A percentile compares a stretch with the other conserved stretches of the same genome.
Evolutionary conservation across 2,329 filamentous ascomycete genomes (phyloP).

Genomic region (Sarocladium oryzae): DNA sequence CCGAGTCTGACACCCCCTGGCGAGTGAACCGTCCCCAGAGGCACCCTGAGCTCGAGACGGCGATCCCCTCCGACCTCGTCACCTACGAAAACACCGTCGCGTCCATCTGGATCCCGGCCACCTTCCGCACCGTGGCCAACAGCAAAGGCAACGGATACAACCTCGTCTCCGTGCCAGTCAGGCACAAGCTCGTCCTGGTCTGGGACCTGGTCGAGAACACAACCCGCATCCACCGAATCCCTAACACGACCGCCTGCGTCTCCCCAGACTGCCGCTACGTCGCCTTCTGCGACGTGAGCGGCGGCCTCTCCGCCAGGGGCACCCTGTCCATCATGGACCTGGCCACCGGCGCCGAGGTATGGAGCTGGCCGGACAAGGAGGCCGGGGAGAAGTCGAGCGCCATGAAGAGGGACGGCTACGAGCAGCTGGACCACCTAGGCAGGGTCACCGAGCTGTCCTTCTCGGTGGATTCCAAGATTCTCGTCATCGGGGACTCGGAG

Average conservation of each 20-base stretch:
- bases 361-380: conserved; percentile 31
- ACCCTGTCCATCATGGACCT: conserved; percentile 31
- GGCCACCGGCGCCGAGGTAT: conserved; percentile 28
- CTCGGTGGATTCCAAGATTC: conserved; percentile 28
- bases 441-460: conserved; percentile 32
- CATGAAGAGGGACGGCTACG: conserved; percentile 19
- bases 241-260: conserved; percentile 30
- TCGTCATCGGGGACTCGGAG: conserved; percentile 28
- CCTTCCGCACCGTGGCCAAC: conserved; percentile 25
- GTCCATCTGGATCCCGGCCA: conserved; percentile 35
- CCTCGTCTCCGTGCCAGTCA: conserved; percentile 25
- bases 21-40: conserved; percentile 30
- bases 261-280: conserved; percentile 34
- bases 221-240: conserved; percentile 32
- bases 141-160: conserved; percentile 21
- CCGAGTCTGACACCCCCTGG: conserved; percentile 25
- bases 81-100: conserved; percentile 32
- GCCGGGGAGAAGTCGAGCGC: conserved; percentile 18
- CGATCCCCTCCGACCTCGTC: conserved; percentile 28
- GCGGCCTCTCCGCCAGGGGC: conserved; percentile 25
- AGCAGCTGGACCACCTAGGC: conserved; percentile 27
- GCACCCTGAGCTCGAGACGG: conserved; percentile 32
- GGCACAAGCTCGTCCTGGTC: conserved; percentile 28
- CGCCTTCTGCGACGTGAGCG: conserved; percentile 31
- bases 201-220: conserved; percentile 33